Base-by-base conservation (phyloP, 179 eudicot genomes). In the Pouteria campechiana region DNA sequence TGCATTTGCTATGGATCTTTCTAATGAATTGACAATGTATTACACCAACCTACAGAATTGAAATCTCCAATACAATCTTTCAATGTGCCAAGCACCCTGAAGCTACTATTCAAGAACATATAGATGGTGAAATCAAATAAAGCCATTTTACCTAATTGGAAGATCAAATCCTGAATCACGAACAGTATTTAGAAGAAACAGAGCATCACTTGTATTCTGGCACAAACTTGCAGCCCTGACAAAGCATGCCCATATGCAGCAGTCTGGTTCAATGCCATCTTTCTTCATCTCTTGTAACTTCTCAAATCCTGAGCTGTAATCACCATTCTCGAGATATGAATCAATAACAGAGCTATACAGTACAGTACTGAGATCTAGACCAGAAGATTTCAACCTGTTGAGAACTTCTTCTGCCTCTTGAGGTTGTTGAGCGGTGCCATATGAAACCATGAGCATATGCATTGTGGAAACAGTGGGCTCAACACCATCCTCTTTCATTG, bases 221-320 rank as follows among this genome's bases (percentile, higher is more conserved):
- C 89, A 87, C 60, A 83, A 55, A 74, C 99, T 92, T 24, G 99
- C 92, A 50, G 96, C 88, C 45, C 85, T 70, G 25, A 80, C 46
- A 59, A 92, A 87, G 60, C 86, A 78, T 58, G 96, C 80, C 92
- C 94, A 92, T 57, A 87, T 75, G 67, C 80, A 77, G 65, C 87
- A 90, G 41, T 92, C 96, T 30, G 94, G 85, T 52, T 83, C 81
- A 36, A 87, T 27, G 38, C 96, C 94, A 48, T 83, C 93, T 28
- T 33, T 52, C 60, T 64, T 83, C 96, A 92, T 77, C 68, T 69
- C 76, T 54, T 52, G 21, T 13, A 92, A 82, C 72, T 87, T 92
- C 51, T 75, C 79, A 46, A 77, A 73, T 52, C 79, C 99, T 55
- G 64, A 54, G 58, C 43, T 61, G 58, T 73, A 72, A 48, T 92